Evolutionary conservation across 2,329 filamentous ascomycete genomes (phyloP).

Genomic region (Talaromyces sp.): DNA sequence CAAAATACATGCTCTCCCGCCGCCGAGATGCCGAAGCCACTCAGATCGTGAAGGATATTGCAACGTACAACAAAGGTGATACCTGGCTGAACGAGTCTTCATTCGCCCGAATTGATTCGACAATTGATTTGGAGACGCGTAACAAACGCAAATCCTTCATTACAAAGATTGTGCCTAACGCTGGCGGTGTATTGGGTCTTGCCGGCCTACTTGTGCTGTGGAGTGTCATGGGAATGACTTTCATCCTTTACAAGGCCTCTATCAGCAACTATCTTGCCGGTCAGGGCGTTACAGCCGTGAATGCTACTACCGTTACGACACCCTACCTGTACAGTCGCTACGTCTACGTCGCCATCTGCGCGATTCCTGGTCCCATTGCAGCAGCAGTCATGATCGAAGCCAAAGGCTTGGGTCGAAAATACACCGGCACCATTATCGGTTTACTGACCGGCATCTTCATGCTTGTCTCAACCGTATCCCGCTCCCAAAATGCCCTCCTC

Average conservation of each 20-base stretch:
- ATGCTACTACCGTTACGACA: not conserved
- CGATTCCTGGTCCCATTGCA: not conserved
- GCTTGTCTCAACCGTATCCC: not conserved
- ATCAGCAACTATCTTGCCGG: not conserved
- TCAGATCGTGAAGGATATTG: too few species aligned
- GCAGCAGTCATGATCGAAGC: not conserved
- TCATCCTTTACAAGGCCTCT: not conserved
- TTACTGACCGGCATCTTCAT: not conserved
- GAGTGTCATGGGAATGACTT: not conserved
- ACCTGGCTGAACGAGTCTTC: too few species aligned
- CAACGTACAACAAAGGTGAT: too few species aligned
- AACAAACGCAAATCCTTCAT: too few species aligned
- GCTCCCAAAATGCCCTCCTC: not conserved
- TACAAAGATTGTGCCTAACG: too few species aligned
- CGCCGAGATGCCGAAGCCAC: too few species aligned
- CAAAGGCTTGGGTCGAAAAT: not conserved
- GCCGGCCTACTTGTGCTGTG: not conserved
- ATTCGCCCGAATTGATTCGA: too few species aligned
- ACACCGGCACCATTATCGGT: not conserved
- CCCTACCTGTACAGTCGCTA: not conserved
- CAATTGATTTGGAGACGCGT: too few species aligned
- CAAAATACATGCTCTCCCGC: too few species aligned
- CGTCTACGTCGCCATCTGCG: not conserved
- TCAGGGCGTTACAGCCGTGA: not conserved
- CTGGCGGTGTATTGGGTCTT: too few species aligned